Evolutionary conservation across 331 rosid species (phyloP), one percentile per base, ranked within the genome.

Genomic region (Quercus tomentella): DNA sequence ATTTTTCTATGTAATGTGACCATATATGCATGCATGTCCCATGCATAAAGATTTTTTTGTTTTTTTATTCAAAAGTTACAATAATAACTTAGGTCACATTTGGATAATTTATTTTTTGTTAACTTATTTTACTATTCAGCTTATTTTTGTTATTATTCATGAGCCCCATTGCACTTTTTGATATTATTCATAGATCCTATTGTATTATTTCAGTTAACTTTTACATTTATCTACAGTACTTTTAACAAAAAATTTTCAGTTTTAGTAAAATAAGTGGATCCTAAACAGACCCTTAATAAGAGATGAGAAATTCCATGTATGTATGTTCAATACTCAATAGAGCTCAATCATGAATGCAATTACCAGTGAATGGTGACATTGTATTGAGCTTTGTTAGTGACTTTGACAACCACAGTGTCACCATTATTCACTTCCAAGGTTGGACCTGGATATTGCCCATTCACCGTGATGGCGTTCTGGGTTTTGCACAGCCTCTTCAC

Each of bases 401-500:
- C 97, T 83, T 85, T 89, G 80, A 93, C 80, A 15, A 88, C 76
- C 65, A 93, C 57, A 75, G 97, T 91, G 86, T 93, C 98, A 2
- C 98, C 98, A 43, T 91, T 91, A 62, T 85, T 91, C 31, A 83
- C 79, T 83, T 93, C 97, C 89, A 93, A 79, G 5, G 98, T 93
- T 67, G 98, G 98, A 25, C 98, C 98, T 0, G 98, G 98, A 66
- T 3, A 90, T 67, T 92, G 93, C 2, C 97, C 97, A 56, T 92
- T 92, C 69, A 92, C 97, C 0, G 93, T 92, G 49, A 92, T 88
- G 33, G 72, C 54, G 21, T 84, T 90, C 41, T 87, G 97, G 76
- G 85, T 91, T 63, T 85, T 91, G 98, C 98, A 93, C 93, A 93
- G 94, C 97, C 98, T 93, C 95, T 91, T 93, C 93, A 91, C 97